Evolutionary conservation across 805 yeast species (phyloP).

Genomic region (Candida hungchunana): DNA sequence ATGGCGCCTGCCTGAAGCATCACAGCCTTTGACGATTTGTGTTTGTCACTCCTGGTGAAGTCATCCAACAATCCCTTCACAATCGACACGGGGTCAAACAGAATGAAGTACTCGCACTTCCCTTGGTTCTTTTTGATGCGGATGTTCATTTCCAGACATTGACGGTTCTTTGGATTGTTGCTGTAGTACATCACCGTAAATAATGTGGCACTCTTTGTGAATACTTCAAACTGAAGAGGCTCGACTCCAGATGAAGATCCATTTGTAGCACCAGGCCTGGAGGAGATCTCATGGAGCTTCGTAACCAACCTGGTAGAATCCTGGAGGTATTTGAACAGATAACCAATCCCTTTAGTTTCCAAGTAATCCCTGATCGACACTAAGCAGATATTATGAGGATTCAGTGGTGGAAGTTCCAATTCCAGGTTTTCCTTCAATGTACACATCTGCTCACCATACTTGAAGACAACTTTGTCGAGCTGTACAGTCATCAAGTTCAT

Average conservation of each 20-base stretch:
- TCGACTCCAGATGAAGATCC: conserved; percentile 1
- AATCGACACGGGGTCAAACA: conserved; percentile 5
- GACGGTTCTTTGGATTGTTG: conserved; percentile 2
- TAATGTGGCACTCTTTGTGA: conserved; percentile 18
- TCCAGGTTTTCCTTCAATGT: conserved; percentile 21
- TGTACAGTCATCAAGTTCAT: conserved; percentile 23
- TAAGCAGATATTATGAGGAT: conserved; percentile 25
- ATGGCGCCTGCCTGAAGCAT: no score
- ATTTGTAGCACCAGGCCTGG: conserved; percentile 4
- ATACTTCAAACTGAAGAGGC: conserved; percentile 17
- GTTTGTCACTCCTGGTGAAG: no score
- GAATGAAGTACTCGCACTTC: conserved; percentile 8
- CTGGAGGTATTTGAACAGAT: conserved; percentile 20
- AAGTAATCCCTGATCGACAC: conserved; percentile 22
- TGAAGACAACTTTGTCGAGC: conserved; percentile 25
- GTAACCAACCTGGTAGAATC: conserved; percentile 19
- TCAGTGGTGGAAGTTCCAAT: conserved; percentile 21
- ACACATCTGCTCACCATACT: conserved; percentile 23
- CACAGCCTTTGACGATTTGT: no score
- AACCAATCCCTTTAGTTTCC: conserved; percentile 19
- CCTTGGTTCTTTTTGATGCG: conserved; percentile 11
- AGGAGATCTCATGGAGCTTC: conserved; percentile 16
- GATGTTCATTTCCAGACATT: conserved; percentile 13
- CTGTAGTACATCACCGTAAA: conserved; percentile 20
- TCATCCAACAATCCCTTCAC: no score